Conservation (phyloP, 2,329 filamentous ascomycete species). For the Pestalotiopsis sp. region DNA sequence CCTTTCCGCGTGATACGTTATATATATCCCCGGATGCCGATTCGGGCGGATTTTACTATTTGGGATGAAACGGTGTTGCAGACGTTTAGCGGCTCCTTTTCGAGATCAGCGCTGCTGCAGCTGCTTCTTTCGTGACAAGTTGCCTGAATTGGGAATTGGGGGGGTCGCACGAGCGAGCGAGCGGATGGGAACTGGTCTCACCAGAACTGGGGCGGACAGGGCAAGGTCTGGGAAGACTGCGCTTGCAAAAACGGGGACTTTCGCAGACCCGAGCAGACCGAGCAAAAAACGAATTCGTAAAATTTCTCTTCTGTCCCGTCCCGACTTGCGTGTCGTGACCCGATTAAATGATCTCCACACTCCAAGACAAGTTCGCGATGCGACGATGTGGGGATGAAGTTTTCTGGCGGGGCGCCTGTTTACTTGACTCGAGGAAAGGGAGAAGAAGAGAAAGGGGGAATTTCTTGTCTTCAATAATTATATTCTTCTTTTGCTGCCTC, state of each 20-base stretch:
- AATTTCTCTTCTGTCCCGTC: not conserved
- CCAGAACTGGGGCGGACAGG: not conserved
- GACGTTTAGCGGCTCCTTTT: not conserved
- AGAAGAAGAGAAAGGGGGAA: not conserved
- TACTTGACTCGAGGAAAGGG: not conserved
- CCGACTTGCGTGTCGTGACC: not conserved
- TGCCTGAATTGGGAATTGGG: constrained; percentile 3
- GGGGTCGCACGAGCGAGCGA: not conserved
- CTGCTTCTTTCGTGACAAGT: constrained; percentile 7
- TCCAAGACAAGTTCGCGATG: not conserved
- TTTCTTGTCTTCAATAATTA: not conserved
- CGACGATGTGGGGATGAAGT: not conserved
- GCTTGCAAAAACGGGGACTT: not conserved
- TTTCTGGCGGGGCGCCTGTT: not conserved
- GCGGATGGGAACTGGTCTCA: not conserved
- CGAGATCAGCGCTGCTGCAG: not conserved
- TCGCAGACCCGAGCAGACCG: not conserved
- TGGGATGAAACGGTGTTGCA: not conserved
- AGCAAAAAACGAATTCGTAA: not conserved
- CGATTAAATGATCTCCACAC: not conserved
- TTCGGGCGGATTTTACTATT: not conserved
- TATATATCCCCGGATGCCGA: not conserved
- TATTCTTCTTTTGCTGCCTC: not conserved
- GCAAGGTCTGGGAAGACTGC: too few species aligned
- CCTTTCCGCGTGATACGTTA: not conserved